Percentiles rank a stretch among this genome's conserved stretches.
Conservation (phyloP, 2,329 filamentous ascomycete species). For the Ceratocystiopsis brevicomis region DNA sequence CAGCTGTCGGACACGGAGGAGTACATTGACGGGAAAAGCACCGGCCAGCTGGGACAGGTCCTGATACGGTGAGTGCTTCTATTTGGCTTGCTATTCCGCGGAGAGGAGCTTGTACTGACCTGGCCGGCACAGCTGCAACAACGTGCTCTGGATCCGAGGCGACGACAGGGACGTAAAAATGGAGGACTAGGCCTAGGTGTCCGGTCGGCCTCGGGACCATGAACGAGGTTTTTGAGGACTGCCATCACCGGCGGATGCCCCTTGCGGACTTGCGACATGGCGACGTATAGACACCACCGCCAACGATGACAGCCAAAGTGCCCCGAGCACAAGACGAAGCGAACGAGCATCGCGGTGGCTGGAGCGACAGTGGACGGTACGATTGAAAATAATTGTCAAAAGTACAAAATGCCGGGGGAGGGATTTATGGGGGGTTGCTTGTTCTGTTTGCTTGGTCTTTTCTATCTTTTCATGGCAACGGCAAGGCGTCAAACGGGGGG, state of each 20-base stretch:
- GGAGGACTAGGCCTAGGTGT: slow-evolving; percentile 26
- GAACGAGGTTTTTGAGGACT: neutral
- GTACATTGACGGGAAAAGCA: slow-evolving; percentile 73
- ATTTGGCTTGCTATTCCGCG: neutral
- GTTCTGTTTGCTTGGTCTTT: neutral
- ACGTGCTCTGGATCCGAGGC: slow-evolving; percentile 78
- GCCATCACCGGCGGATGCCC: too few species aligned
- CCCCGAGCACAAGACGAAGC: too few species aligned
- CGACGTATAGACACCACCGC: too few species aligned
- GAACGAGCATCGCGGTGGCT: too few species aligned
- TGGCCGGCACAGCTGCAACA: slow-evolving; percentile 35
- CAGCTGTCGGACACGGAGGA: slow-evolving; percentile 83
- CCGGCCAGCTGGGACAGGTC: slow-evolving; percentile 72
- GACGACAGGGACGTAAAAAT: slow-evolving; percentile 38
- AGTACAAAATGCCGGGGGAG: too few species aligned
- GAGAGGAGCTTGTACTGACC: neutral
- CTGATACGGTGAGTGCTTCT: slow-evolving; percentile 51
- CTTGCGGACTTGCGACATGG: too few species aligned
- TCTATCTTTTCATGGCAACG: neutral
- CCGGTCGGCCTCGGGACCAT: too few species aligned
- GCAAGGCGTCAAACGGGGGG: slow-evolving; percentile 3
- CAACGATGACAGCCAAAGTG: too few species aligned
- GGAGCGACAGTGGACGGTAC: too few species aligned
- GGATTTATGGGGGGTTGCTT: neutral
- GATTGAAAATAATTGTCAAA: too few species aligned